Evolutionary conservation across 768 basidiomycete genomes (phyloP), one percentile per base, ranked within the genome.

Genomic region (Infundibulicybe gibba): DNA sequence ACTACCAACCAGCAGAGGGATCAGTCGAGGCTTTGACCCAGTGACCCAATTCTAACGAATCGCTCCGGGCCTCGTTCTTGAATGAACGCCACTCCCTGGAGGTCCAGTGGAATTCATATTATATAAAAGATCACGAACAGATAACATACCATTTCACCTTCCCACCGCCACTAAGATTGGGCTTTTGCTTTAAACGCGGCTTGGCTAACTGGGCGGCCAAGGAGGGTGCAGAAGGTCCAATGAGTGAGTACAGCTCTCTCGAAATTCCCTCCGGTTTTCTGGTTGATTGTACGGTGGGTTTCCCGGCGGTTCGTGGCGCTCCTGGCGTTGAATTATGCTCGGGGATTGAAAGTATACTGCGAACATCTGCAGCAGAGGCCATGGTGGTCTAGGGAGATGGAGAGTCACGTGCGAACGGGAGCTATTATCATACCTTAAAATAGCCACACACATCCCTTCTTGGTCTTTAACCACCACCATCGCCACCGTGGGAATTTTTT

Each of bases 261-360:
- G 93, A 87, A 50, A 97, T 94, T 15, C 95, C 94, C 15, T 93
- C 90, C 3, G 90, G 90, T 65, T 89, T 91, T 58, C 78, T 77
- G 14, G 69, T 58, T 11, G 72, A 58, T 2, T 67, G 14, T n/a
- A 69, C 45, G 17, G 61, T 32, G 3, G 66, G 49, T 54, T 78
- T 85, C 55, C 76, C 79, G 2, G 62, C 60, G 33, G 73, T 76
- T n/a, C 76, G 66, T 2, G 77, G 69, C 8, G 25, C 25, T 3
- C 71, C 70, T 6, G 73, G 58, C 6, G 70, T 61, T 25, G 72
- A 58, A 3, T 71, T 66, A 2, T 63, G 48, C 16, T 71, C 70
- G 43, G 78, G 76, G 12, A 94, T 66, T 11, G 85, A 82, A 39
- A 95, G 82, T 33, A 89, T 86, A 54, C 88, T 88, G 20, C 93